Conservation (phyloP, 352 stramenopile species). For the Phytophthora chlamydospora region DNA sequence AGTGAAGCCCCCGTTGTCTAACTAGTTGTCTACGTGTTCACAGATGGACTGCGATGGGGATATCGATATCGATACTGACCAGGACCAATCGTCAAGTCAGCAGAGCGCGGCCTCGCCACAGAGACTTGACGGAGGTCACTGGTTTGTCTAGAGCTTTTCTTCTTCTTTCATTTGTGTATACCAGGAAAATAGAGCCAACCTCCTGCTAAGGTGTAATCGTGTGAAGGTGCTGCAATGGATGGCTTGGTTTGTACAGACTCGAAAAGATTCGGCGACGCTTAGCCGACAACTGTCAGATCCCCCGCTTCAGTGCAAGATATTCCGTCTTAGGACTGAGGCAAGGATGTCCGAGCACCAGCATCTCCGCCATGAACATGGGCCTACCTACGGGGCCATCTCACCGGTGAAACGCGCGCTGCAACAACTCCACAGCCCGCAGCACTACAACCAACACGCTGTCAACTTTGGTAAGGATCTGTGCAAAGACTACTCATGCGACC, state of each 20-base stretch:
- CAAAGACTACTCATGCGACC: neutral
- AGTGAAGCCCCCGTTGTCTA: conserved; percentile 12
- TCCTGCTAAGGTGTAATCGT: conserved; percentile 4
- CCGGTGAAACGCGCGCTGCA: conserved; percentile 35
- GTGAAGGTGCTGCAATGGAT: no score
- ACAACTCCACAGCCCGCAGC: conserved; percentile 21
- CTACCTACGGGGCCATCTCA: conserved; percentile 29
- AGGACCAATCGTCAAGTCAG: conserved; percentile 14
- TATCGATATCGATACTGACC: conserved; percentile 11
- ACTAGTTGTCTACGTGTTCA: conserved; percentile 18
- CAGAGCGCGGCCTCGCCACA: conserved; percentile 25
- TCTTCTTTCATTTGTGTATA: conserved; percentile 25
- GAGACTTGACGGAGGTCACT: conserved; percentile 27
- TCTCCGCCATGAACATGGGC: conserved; percentile 27
- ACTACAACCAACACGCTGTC: conserved; percentile 28
- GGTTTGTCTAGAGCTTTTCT: conserved; percentile 28
- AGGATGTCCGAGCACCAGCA: conserved; percentile 32
- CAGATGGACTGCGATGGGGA: conserved; percentile 20
- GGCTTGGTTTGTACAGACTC: neutral
- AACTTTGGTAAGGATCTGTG: conserved; percentile 31
- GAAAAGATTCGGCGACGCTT: conserved; percentile 31
- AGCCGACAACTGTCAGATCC: conserved; percentile 12
- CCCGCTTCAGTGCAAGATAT: conserved; percentile 32
- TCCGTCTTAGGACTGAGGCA: neutral
- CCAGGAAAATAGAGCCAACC: conserved; percentile 34